These are phyloP conservation scores for Trichoderma sp. DNA, from an alignment of 2,329 filamentous ascomycete genomes.

Conservation along the genomic window DNA sequence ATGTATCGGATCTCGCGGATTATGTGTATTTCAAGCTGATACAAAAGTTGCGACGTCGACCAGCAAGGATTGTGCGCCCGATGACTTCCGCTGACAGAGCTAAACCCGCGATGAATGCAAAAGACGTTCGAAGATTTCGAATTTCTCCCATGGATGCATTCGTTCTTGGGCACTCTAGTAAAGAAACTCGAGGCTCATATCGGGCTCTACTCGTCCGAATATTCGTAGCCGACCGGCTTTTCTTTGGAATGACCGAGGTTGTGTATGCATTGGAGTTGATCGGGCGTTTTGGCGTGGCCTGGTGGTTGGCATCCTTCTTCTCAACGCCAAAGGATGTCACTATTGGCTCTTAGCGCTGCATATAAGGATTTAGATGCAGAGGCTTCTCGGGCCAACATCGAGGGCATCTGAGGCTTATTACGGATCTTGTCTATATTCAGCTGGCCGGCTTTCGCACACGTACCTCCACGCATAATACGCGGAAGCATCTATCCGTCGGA, in stretches of 20 bases:
- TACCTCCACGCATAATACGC: not conserved
- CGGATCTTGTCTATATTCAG: not conserved
- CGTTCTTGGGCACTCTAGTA: constrained; percentile 44
- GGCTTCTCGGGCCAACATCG: not conserved
- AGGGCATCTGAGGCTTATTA: not conserved
- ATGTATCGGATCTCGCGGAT: constrained; percentile 43
- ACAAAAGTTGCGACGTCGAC: constrained; percentile 48
- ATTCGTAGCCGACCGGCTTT: constrained; percentile 50
- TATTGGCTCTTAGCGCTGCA: constrained; percentile 9
- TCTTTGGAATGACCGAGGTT: constrained; percentile 43
- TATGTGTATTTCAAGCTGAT: constrained; percentile 51
- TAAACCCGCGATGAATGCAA: constrained; percentile 22
- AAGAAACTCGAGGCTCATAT: constrained; percentile 41
- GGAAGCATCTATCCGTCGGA: not conserved
- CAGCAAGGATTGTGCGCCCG: constrained; percentile 47
- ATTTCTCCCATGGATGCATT: constrained; percentile 58
- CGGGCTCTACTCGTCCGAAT: constrained; percentile 45
- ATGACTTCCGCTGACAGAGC: constrained; percentile 44
- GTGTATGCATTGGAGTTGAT: constrained; percentile 40
- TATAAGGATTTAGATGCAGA: constrained; percentile 13
- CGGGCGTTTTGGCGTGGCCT: constrained; percentile 41
- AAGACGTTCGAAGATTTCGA: constrained; percentile 53
- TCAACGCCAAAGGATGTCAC: not conserved
- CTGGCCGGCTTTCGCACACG: not conserved
- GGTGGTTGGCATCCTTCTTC: constrained; percentile 35